These are phyloP conservation scores for Aphanomyces euteiches DNA, from an alignment of 352 stramenopile species.

Conservation along the genomic window DNA sequence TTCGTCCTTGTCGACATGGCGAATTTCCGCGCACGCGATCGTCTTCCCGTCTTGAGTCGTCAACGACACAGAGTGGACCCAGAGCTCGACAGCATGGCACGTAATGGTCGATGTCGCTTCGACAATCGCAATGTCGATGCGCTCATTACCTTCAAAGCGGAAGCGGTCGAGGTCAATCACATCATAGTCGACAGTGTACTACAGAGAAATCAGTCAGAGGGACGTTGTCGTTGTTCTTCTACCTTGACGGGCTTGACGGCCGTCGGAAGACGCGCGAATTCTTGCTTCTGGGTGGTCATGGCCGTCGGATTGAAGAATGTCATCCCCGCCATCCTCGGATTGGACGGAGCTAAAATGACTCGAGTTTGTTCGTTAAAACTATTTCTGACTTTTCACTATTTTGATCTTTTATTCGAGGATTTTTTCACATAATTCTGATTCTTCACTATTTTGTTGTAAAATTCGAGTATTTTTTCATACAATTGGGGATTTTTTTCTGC, in stretches of 20 bases:
- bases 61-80: slow-evolving; percentile 68
- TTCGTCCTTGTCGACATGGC: slow-evolving; percentile 53
- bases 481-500: too few relatives aligned
- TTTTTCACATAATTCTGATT: too few relatives aligned
- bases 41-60: slow-evolving; percentile 35
- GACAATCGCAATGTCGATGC: slow-evolving; percentile 54
- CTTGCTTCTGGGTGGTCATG: slow-evolving; percentile 25
- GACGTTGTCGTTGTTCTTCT: background rate
- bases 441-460: too few relatives aligned
- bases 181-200: slow-evolving; percentile 77
- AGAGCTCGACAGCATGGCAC: slow-evolving; percentile 93
- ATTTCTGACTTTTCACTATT: too few relatives aligned
- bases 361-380: too few relatives aligned
- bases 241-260: slow-evolving; percentile 52
- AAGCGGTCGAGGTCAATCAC: slow-evolving; percentile 64
- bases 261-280: slow-evolving; percentile 65
- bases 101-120: slow-evolving; percentile 76
- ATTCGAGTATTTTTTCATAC: too few relatives aligned
- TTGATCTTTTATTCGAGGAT: too few relatives aligned
- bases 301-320: too few relatives aligned
- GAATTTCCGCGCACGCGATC: slow-evolving; percentile 53
- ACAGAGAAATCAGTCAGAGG: slow-evolving; percentile 19
- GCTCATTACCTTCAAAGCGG: slow-evolving; percentile 65
- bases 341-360: too few relatives aligned
- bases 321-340: too few relatives aligned